Percentiles rank a stretch among this genome's conserved stretches.
Evolutionary conservation across 768 basidiomycete genomes (phyloP).

Genomic region (Chalciporus chontae): DNA sequence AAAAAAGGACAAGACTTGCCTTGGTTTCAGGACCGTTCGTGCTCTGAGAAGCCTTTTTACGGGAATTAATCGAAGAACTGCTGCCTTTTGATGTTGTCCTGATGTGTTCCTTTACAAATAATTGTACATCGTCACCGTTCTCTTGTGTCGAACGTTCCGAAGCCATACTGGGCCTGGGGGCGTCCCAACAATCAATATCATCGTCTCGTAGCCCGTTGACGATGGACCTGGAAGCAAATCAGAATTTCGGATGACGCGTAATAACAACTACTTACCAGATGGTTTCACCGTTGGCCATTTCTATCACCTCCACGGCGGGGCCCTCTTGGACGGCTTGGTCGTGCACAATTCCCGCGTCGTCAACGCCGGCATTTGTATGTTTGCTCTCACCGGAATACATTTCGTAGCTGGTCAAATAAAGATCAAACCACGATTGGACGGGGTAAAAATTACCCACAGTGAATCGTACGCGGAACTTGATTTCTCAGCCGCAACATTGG

Average conservation of each 20-base stretch:
- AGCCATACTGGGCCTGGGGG: slow-evolving; percentile 64
- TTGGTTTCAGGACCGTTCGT: slow-evolving; percentile 78
- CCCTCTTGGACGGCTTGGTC: slow-evolving; percentile 37
- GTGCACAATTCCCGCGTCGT: slow-evolving; percentile 30
- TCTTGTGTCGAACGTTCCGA: slow-evolving; percentile 65
- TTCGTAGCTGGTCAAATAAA: slow-evolving; percentile 56
- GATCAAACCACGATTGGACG: slow-evolving; percentile 13
- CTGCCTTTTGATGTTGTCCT: slow-evolving; percentile 67
- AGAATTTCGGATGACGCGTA: neutral
- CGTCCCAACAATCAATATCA: slow-evolving; percentile 66
- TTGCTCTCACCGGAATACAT: slow-evolving; percentile 69
- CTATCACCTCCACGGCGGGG: slow-evolving; percentile 73
- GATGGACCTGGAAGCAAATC: slow-evolving; percentile 50
- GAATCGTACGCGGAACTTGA: slow-evolving; percentile 74
- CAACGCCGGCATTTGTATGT: slow-evolving; percentile 32
- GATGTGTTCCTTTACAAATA: slow-evolving; percentile 75
- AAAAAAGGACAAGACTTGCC: slow-evolving; percentile 41
- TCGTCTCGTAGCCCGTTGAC: slow-evolving; percentile 81
- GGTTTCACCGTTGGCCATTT: slow-evolving; percentile 84
- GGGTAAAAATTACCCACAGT: slow-evolving; percentile 49
- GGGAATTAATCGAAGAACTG: slow-evolving; percentile 51
- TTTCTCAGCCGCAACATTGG: slow-evolving; percentile 52
- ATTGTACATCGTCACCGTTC: slow-evolving; percentile 52
- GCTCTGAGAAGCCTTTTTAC: slow-evolving; percentile 53
- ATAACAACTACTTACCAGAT: slow-evolving; percentile 59